Evolutionary conservation across 2,329 filamentous ascomycete genomes (phyloP).

Genomic region (Paraphaeosphaeria minitans): DNA sequence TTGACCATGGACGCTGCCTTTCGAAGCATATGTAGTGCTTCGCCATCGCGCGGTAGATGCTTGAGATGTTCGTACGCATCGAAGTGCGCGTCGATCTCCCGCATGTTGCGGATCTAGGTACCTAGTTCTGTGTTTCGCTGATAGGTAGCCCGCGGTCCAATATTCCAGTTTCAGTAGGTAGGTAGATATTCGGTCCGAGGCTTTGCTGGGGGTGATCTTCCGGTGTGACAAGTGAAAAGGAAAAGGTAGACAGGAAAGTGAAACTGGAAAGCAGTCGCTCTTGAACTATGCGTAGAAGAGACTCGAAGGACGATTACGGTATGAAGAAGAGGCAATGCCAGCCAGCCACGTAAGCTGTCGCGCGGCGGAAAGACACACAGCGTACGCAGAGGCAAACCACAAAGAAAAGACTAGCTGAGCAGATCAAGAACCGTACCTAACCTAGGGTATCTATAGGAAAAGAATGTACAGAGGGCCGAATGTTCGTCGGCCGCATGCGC

Average conservation of each 20-base stretch:
- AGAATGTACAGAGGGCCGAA: not conserved
- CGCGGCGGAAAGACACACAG: conserved; percentile 13
- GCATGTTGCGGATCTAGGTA: conserved; percentile 34
- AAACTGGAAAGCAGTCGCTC: not conserved
- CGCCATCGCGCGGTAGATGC: conserved; percentile 50
- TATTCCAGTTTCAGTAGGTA: not conserved
- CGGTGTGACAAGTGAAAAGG: not conserved
- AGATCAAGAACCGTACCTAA: not conserved
- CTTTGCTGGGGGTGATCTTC: not conserved
- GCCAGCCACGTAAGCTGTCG: conserved; percentile 33
- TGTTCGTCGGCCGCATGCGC: conserved; percentile 2
- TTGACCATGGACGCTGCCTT: conserved; percentile 89
- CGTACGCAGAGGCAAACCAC: conserved; percentile 1
- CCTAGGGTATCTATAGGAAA: conserved; percentile 2
- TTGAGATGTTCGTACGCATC: conserved; percentile 57
- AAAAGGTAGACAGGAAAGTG: not conserved
- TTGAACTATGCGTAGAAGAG: conserved; percentile 17
- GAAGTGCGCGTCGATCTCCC: conserved; percentile 56
- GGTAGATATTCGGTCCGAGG: not conserved
- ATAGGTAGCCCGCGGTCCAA: not conserved
- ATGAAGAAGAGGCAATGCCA: conserved; percentile 24
- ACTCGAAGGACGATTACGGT: conserved; percentile 25
- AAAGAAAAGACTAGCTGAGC: not conserved
- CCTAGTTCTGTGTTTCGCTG: not conserved
- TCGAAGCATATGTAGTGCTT: conserved; percentile 66